Evolutionary conservation across 148 eudicot species (phyloP).

Genomic region (Persicaria tinctoria): DNA sequence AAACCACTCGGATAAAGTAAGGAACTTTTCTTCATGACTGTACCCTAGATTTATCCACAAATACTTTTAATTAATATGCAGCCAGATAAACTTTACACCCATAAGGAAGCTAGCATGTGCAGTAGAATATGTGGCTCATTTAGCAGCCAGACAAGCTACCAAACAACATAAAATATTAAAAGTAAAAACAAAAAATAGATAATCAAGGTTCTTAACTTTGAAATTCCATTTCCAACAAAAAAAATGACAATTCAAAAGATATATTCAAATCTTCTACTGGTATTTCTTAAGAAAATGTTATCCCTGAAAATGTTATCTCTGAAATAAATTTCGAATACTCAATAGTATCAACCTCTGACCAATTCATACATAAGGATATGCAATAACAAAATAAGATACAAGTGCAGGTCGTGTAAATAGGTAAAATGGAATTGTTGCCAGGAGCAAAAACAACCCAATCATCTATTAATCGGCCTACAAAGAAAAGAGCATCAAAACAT

Average conservation of each 20-base stretch:
- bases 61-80: conserved; percentile 10
- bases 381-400: not conserved
- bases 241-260: conserved; percentile 9
- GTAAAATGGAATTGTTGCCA: not conserved
- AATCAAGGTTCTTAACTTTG: not conserved
- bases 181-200: conserved; percentile 2
- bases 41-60: not conserved
- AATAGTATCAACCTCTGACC: not conserved
- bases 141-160: conserved; percentile 22
- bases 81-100: conserved; percentile 22
- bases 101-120: conserved; percentile 31
- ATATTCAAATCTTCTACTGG: too few relatives aligned
- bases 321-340: not conserved
- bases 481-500: not conserved
- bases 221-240: conserved; percentile 7
- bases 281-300: not conserved
- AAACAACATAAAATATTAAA: conserved; percentile 11
- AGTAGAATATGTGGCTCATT: conserved; percentile 20
- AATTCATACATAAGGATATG: not conserved
- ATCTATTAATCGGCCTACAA: not conserved
- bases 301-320: not conserved
- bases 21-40: not conserved
- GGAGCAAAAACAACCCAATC: not conserved
- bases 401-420: not conserved
- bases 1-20: not conserved